A percentile compares a stretch with the other conserved stretches of the same genome.
These are phyloP conservation scores for Penicillium ucsense DNA, from an alignment of 495 filamentous ascomycete genomes.

Conservation along the genomic window DNA sequence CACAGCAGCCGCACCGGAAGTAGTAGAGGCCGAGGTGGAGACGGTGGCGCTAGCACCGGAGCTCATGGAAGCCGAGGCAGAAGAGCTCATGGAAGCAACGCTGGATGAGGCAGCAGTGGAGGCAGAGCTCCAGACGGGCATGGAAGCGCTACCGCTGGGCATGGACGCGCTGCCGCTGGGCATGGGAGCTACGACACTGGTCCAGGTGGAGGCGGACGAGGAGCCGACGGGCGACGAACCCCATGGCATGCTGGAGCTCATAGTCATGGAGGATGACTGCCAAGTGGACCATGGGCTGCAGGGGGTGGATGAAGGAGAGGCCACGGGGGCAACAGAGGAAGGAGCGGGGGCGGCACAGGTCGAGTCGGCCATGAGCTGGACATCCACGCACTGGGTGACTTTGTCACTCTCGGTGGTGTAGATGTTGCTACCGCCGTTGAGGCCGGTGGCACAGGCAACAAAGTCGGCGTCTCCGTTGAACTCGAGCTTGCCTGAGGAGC, in stretches of 20 bases:
- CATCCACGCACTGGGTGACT: slow-evolving; percentile 34
- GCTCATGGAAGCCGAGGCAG: not conserved
- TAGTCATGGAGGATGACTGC: not conserved
- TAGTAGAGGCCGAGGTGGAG: not conserved
- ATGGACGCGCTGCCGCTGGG: slow-evolving; percentile 2
- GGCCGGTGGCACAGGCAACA: slow-evolving; percentile 44
- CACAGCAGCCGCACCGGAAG: not conserved
- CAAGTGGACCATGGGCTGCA: too few relatives aligned
- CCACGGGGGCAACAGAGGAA: not conserved
- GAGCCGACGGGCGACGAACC: slow-evolving; percentile 5
- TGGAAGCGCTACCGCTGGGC: not conserved
- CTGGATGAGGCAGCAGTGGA: not conserved
- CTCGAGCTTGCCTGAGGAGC: slow-evolving; percentile 37
- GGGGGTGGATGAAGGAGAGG: not conserved
- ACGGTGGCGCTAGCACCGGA: not conserved
- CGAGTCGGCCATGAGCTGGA: slow-evolving; percentile 42
- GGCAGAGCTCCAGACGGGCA: not conserved
- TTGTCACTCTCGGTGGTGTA: slow-evolving; percentile 38
- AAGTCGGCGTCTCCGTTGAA: slow-evolving; percentile 38
- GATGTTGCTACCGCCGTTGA: slow-evolving; percentile 41
- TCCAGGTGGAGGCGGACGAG: slow-evolving; percentile 15
- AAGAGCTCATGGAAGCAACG: not conserved
- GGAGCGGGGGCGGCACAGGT: slow-evolving; percentile 1
- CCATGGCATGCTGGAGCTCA: not conserved
- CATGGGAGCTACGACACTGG: slow-evolving; percentile 5